phyloP scores from a whole-genome alignment of 352 stramenopile species.

The Pythium sp. region DNA sequence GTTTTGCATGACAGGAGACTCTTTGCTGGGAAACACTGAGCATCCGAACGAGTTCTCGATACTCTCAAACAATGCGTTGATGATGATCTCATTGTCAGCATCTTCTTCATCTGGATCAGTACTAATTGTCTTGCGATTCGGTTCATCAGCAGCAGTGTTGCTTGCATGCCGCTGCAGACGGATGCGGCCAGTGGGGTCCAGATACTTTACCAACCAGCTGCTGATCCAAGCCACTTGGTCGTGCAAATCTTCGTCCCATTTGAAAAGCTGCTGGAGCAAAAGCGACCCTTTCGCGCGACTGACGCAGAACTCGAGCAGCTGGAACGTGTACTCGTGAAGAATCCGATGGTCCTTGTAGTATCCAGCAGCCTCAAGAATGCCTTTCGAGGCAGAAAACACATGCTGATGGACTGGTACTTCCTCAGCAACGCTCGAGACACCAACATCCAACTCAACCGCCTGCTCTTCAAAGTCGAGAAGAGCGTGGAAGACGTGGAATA shows the following conservation, averaged over 20 bases:
- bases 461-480: slow-evolving; percentile 34
- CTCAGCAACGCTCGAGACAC: neutral
- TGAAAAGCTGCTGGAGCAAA: slow-evolving; percentile 42
- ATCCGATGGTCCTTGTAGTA: slow-evolving; percentile 62
- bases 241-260: slow-evolving; percentile 24
- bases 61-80: neutral
- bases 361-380: slow-evolving; percentile 50
- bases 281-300: slow-evolving; percentile 24
- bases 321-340: slow-evolving; percentile 45
- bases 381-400: slow-evolving; percentile 51
- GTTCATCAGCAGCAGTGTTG: neutral
- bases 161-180: neutral
- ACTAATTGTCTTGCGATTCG: neutral
- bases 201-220: slow-evolving; percentile 39
- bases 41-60: slow-evolving; percentile 15
- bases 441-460: neutral
- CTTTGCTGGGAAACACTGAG: neutral
- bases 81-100: neutral
- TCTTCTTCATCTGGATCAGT: slow-evolving; percentile 1
- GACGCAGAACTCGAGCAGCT: slow-evolving; percentile 54
- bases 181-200: slow-evolving; percentile 36
- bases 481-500: slow-evolving; percentile 37
- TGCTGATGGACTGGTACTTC: slow-evolving; percentile 34
- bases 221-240: slow-evolving; percentile 45
- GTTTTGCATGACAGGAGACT: neutral